Conservation (phyloP, 2,329 filamentous ascomycete genomes). For the Myriosclerotinia curreyana region DNA sequence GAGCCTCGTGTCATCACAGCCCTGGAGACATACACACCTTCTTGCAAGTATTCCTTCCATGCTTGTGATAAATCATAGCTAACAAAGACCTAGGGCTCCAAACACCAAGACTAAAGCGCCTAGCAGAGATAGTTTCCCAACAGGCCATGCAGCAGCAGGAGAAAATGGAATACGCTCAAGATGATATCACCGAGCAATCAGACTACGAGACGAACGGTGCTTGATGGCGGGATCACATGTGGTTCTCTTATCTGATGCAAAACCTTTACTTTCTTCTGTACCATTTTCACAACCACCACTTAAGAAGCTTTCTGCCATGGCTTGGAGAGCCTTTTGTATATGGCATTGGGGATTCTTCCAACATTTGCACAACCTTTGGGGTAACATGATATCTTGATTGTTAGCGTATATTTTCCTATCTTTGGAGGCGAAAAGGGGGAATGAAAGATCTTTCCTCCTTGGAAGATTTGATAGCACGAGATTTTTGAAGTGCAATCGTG, state of each 20-base stretch:
- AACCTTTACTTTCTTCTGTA: constrained; percentile 38
- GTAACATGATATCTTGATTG: constrained; percentile 21
- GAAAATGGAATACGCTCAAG: constrained; percentile 60
- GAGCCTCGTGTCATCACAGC: constrained; percentile 95
- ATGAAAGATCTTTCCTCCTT: constrained; percentile 12
- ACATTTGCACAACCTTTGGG: constrained; percentile 19
- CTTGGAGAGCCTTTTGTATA: constrained; percentile 36
- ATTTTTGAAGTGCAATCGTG: constrained; percentile 1
- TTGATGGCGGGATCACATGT: constrained; percentile 25
- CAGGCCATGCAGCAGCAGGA: constrained; percentile 96
- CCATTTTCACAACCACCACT: constrained; percentile 33
- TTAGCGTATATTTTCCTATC: constrained; percentile 21
- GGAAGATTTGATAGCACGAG: constrained; percentile 19
- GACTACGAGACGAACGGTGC: constrained; percentile 37
- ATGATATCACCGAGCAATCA: constrained; percentile 50
- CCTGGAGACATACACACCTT: constrained; percentile 95
- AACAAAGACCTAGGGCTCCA: constrained; percentile 68
- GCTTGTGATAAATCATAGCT: constrained; percentile 32
- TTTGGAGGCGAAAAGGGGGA: constrained; percentile 7
- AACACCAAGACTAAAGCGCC: constrained; percentile 88
- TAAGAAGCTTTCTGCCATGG: constrained; percentile 32
- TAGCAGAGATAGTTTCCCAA: constrained; percentile 96
- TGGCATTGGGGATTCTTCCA: constrained; percentile 23
- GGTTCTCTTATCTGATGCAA: constrained; percentile 15
- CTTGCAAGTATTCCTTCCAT: constrained; percentile 62